phyloP scores from a whole-genome alignment of 768 basidiomycete genomes.

The Xerocomellus chrysenteron region DNA sequence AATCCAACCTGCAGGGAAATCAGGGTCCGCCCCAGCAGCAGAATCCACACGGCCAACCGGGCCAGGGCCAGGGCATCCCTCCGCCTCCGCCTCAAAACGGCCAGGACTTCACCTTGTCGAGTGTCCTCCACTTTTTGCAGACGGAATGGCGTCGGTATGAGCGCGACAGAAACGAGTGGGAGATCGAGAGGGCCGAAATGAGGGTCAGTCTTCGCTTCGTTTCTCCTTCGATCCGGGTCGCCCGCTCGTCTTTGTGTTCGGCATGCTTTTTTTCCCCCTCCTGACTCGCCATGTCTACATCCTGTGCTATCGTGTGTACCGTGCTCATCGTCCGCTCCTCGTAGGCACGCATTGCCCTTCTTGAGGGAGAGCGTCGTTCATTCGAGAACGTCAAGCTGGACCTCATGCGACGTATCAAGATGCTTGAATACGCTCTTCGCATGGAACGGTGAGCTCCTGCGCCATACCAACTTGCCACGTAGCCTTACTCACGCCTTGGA shows the following conservation, averaged over 20 bases:
- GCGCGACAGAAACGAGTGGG: conserved; percentile 99
- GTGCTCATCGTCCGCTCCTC: conserved; percentile 16
- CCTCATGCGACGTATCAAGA: conserved; percentile 94
- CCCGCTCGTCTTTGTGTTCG: background rate
- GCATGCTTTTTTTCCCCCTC: background rate
- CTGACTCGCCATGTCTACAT: background rate
- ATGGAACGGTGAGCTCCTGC: conserved; percentile 78
- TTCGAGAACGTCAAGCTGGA: conserved; percentile 98
- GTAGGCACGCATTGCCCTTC: conserved; percentile 92
- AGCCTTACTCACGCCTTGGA: conserved; percentile 3
- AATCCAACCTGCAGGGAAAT: conserved; percentile 35
- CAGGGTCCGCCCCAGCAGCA: conserved; percentile 52
- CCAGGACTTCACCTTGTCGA: conserved; percentile 90
- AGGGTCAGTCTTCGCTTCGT: conserved; percentile 57
- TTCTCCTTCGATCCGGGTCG: background rate
- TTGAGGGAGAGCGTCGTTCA: conserved; percentile 95
- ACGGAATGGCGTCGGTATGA: conserved; percentile 98
- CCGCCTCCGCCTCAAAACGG: conserved; percentile 82
- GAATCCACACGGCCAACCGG: conserved; percentile 52
- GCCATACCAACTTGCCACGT: conserved; percentile 2
- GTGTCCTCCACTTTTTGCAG: conserved; percentile 95
- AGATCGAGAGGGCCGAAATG: conserved; percentile 99
- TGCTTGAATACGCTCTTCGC: conserved; percentile 96
- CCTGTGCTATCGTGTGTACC: background rate
- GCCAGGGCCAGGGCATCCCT: conserved; percentile 56